Conservation (phyloP, 805 yeast genomes). For the Lipomyces spencermartinsiae region DNA sequence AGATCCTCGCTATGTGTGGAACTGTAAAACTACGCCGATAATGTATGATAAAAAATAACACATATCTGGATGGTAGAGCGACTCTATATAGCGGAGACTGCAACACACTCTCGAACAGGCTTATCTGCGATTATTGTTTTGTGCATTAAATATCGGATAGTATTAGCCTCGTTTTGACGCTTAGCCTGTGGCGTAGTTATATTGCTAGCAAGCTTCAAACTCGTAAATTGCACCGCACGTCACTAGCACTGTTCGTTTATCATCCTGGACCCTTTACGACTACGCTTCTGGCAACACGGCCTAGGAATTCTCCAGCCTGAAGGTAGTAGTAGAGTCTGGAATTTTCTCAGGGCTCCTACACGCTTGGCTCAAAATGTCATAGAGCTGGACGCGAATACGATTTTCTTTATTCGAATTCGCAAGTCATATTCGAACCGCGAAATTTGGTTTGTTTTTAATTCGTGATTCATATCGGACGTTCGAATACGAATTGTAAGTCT, state of each 20-base stretch:
- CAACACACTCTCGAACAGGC: not conserved
- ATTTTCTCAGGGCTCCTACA: too few relatives aligned
- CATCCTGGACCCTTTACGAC: too few relatives aligned
- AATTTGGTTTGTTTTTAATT: too few relatives aligned
- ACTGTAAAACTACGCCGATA: not conserved
- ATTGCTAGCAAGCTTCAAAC: not conserved
- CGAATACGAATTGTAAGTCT: too few relatives aligned
- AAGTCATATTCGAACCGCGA: too few relatives aligned
- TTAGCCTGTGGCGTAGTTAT: not conserved
- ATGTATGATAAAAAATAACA: not conserved
- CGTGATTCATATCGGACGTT: too few relatives aligned
- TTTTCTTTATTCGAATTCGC: too few relatives aligned
- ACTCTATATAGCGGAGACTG: not conserved
- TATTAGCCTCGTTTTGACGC: not conserved
- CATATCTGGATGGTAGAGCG: not conserved
- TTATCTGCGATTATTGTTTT: not conserved
- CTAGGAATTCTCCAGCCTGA: too few relatives aligned
- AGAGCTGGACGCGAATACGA: too few relatives aligned
- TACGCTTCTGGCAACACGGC: too few relatives aligned
- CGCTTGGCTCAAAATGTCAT: too few relatives aligned
- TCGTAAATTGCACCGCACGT: slow-evolving; percentile 1
- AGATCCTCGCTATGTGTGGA: not conserved
- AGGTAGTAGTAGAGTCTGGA: too few relatives aligned
- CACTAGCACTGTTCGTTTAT: not conserved
- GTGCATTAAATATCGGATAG: not conserved